These are phyloP conservation scores for Mrakia hoshinonis DNA, from an alignment of 768 basidiomycete genomes.

Conservation along the genomic window DNA sequence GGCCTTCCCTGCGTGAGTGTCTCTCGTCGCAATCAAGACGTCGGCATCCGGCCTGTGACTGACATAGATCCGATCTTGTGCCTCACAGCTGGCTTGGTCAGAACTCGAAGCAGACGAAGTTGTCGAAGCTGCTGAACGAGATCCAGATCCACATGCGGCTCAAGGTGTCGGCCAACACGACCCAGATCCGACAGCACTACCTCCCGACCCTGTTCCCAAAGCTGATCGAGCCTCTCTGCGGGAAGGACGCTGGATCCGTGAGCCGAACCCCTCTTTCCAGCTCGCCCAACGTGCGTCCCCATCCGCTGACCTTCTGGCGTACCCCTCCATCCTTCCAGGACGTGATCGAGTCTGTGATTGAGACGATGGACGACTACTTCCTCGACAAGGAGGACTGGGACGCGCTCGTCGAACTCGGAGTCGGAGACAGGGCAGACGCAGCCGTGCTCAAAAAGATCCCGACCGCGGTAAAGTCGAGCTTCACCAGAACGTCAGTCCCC, in stretches of 20 bases:
- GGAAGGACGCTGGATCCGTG: constrained; percentile 54
- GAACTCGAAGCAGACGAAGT: constrained; percentile 84
- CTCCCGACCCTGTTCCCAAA: constrained; percentile 77
- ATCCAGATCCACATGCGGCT: constrained; percentile 93
- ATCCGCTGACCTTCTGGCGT: neutral
- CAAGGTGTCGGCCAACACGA: constrained; percentile 79
- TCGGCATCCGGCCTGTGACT: neutral
- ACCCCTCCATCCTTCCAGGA: constrained; percentile 45
- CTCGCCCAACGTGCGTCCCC: no score
- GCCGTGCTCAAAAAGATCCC: constrained; percentile 73
- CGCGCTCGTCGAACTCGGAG: constrained; percentile 81
- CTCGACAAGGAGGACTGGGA: constrained; percentile 95
- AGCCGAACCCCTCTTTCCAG: no score
- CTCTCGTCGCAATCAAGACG: neutral
- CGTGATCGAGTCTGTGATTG: constrained; percentile 72
- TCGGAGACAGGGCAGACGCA: constrained; percentile 69
- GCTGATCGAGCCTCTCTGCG: constrained; percentile 68
- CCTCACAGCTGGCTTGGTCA: constrained; percentile 82
- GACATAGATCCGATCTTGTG: neutral
- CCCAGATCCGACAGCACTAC: constrained; percentile 84
- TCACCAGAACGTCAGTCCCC: constrained; percentile 72
- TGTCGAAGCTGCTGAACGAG: constrained; percentile 70
- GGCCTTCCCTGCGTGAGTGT: constrained; percentile 71
- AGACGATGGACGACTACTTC: constrained; percentile 87
- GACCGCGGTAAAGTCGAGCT: constrained; percentile 65